Evolutionary conservation across 2,329 filamentous ascomycete species (phyloP).

Genomic region (Fusarium haematococcum): DNA sequence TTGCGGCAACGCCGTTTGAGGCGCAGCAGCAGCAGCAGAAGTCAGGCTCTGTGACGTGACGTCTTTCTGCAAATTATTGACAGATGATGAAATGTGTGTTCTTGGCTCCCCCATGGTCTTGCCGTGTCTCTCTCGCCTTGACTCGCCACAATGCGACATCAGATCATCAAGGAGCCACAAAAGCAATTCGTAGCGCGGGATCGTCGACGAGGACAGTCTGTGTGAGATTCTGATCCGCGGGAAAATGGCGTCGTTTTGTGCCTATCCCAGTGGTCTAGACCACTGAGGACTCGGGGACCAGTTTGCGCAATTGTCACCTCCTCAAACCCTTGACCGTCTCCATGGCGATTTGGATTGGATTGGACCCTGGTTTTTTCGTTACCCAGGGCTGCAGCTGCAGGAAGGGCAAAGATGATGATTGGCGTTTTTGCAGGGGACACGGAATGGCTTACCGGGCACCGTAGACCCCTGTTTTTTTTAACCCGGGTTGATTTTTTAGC

Average conservation of each 20-base stretch:
- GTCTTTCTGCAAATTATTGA: background rate
- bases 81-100: background rate
- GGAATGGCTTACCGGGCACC: background rate
- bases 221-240: conserved; percentile 2
- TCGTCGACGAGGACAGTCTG: background rate
- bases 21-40: background rate
- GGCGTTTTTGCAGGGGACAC: background rate
- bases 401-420: conserved; percentile 14
- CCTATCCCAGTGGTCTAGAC: background rate
- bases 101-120: background rate
- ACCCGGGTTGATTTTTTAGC: background rate
- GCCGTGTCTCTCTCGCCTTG: background rate
- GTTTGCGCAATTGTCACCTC: background rate
- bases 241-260: background rate
- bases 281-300: too few relatives aligned
- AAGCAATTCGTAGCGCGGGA: background rate
- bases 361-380: conserved; percentile 6
- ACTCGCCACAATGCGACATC: background rate
- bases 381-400: conserved; percentile 1
- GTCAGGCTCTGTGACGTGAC: background rate
- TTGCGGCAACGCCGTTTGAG: conserved; percentile 7
- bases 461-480: background rate
- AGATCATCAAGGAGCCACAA: background rate
- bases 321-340: background rate
- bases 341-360: background rate